Evolutionary conservation across 2,329 filamentous ascomycete genomes (phyloP), one percentile per base, ranked within the genome.

Genomic region (Orbilia oligospora): DNA sequence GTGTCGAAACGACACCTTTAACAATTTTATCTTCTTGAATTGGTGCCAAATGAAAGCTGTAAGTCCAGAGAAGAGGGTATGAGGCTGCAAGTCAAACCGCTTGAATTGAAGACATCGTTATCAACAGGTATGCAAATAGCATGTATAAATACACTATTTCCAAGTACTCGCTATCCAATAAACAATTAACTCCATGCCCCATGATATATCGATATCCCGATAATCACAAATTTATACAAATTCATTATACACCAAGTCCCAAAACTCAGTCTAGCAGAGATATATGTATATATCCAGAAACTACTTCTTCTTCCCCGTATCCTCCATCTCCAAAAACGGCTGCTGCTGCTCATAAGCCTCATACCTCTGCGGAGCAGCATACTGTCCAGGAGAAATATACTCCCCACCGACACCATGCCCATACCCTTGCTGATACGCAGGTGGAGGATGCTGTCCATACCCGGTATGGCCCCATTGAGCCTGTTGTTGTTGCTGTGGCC

Each of bases 301-400:
- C 18, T 41, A 69, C 55, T 63, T 46, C 65, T 63, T 53, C 48
- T 64, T 69, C 14, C 22, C 36, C 0, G 64, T 64, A 56, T 76
- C 71, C 46, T 66, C 71, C 20, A 68, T 27, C 48, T 70, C 55
- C 18, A 77, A 67, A 44, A 77, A 77, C 41, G 72, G 72, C 44
- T 20, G 65, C 10, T 38, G 66, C 38, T 77, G 72, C 61, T 77
- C 72, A 41, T 71, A 67, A 27, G 38, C 46, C 30, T 67, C 66
- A 51, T 65, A 76, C 41, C 49, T 36, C 20, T 71, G 66, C 58
- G 72, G 72, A n/a, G 51, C 46, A 41, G 72, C 66, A 46, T 77
- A 77, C n/a, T 71, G 69, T 22, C 22, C 72, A 4, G 65, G 44
- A 18, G 55, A 38, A 9, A 30, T 53, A 51, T 70, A 70, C 20